These are phyloP conservation scores for Suhomyces bolitotheri DNA, from an alignment of 1,139 yeast genomes.

Conservation along the genomic window DNA sequence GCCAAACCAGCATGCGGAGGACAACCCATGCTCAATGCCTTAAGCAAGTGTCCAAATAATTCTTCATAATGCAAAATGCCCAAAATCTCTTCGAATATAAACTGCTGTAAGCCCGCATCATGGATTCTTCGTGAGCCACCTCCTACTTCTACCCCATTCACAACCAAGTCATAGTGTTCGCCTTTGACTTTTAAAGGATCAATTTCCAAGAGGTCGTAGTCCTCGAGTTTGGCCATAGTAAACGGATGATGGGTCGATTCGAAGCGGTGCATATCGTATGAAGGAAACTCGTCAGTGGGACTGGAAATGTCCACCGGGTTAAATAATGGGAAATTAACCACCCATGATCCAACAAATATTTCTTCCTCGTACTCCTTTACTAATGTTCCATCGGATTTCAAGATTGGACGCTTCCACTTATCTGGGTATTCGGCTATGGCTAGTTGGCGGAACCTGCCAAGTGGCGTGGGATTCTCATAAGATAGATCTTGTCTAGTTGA, in stretches of 20 bases:
- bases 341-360: constrained; percentile 76
- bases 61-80: constrained; percentile 54
- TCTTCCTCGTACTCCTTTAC: constrained; percentile 22
- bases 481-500: constrained; percentile 64
- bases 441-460: constrained; percentile 81
- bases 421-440: constrained; percentile 57
- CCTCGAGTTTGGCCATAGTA: constrained; percentile 81
- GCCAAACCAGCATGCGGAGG: constrained; percentile 99
- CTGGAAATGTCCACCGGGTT: constrained; percentile 56
- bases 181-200: constrained; percentile 74
- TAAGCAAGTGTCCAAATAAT: constrained; percentile 83
- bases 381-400: constrained; percentile 20
- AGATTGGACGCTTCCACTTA: constrained; percentile 49
- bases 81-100: constrained; percentile 59
- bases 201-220: constrained; percentile 54
- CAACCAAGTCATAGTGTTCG: constrained; percentile 91
- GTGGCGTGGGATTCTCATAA: constrained; percentile 94
- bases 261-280: constrained; percentile 47
- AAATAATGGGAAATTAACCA: constrained; percentile 86
- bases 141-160: constrained; percentile 94
- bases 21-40: constrained; percentile 85
- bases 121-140: constrained; percentile 98
- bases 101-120: constrained; percentile 74
- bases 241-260: constrained; percentile 95
- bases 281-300: constrained; percentile 52